A percentile compares a stretch with the other conserved stretches of the same genome.
These are phyloP conservation scores for Citrus unshiu DNA, from an alignment of 345 rosid species.

Conservation along the genomic window DNA sequence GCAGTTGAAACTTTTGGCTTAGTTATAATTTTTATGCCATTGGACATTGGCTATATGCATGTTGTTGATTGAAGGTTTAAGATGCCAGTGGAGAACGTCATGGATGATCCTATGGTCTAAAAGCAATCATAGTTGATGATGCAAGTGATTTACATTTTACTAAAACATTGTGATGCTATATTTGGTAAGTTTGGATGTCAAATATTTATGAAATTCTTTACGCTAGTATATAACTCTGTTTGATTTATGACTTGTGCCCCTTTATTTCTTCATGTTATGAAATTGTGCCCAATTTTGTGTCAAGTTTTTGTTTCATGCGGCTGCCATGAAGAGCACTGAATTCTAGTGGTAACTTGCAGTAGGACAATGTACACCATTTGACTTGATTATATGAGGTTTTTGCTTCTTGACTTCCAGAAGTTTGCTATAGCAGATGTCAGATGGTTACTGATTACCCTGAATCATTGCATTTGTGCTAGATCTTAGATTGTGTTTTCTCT, in stretches of 20 bases:
- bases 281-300: background rate
- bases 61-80: background rate
- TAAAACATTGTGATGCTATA: background rate
- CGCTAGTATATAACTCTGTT: background rate
- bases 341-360: background rate
- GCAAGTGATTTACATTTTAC: background rate
- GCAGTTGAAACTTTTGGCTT: too few relatives aligned
- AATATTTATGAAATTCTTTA: background rate
- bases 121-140: background rate
- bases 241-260: background rate
- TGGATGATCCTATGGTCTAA: background rate
- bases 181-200: background rate
- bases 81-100: background rate
- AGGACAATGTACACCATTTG: background rate
- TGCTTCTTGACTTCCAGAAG: background rate
- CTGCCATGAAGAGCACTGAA: background rate
- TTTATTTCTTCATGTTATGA: background rate
- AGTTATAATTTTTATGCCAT: background rate
- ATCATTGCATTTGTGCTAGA: background rate
- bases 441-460: background rate
- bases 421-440: background rate
- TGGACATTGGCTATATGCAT: background rate
- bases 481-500: background rate
- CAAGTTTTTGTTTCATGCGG: background rate
- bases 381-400: background rate